Conservation (phyloP, 2,329 filamentous ascomycete genomes). For the Botrytis elliptica region DNA sequence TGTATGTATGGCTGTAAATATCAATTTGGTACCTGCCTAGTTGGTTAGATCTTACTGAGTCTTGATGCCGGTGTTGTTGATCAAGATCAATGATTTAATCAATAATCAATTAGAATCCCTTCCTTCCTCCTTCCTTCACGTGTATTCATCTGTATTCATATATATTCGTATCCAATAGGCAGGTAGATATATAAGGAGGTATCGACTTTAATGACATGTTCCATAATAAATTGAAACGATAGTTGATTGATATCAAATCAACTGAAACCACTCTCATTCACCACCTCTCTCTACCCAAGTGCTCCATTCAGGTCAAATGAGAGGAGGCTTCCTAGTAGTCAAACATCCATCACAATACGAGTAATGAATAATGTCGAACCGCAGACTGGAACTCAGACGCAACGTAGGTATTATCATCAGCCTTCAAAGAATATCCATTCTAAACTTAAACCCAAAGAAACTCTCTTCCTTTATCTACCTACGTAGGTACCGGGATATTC, state of each 20-base stretch:
- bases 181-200: neutral
- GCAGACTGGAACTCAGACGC: neutral
- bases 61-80: neutral
- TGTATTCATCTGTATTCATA: neutral
- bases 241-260: conserved; percentile 15
- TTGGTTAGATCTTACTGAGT: neutral
- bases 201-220: neutral
- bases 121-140: neutral
- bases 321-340: neutral
- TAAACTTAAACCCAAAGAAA: neutral
- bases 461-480: neutral
- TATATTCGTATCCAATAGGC: neutral
- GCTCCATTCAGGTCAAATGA: neutral
- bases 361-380: neutral
- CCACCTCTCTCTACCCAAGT: neutral
- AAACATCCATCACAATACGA: neutral
- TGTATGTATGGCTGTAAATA: neutral
- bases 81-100: neutral
- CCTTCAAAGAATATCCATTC: neutral
- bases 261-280: conserved; percentile 1
- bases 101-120: neutral
- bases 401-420: neutral
- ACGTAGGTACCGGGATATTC: neutral
- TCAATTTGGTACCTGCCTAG: neutral
- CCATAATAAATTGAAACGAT: conserved; percentile 14